A percentile compares a stretch with the other conserved stretches of the same genome.
These are phyloP conservation scores for Ophiostoma triangulosporum DNA, from an alignment of 2,329 filamentous ascomycete genomes.

Conservation along the genomic window DNA sequence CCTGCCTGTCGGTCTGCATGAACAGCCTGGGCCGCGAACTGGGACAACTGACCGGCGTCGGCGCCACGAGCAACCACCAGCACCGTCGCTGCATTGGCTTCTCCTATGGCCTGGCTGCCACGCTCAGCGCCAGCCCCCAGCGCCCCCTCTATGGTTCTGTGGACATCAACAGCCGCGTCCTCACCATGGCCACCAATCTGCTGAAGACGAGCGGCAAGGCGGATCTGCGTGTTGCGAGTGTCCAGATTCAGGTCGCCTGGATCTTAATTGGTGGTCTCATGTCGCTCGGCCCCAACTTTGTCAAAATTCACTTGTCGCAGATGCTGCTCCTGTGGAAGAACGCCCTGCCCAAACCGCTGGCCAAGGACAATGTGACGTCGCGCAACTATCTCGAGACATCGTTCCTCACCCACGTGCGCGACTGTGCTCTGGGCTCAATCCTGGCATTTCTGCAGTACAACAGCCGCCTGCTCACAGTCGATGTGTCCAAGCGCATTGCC, in stretches of 20 bases:
- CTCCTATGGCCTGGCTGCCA: constrained; percentile 79
- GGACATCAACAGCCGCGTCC: constrained; percentile 82
- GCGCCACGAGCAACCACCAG: constrained; percentile 48
- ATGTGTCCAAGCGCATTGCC: constrained; percentile 85
- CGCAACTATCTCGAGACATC: constrained; percentile 78
- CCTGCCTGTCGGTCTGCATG: constrained; percentile 89
- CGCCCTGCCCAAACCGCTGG: constrained; percentile 83
- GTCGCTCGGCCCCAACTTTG: constrained; percentile 93
- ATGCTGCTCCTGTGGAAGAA: constrained; percentile 94
- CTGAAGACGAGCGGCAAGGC: constrained; percentile 87
- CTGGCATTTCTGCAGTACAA: constrained; percentile 91
- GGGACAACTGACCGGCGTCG: constrained; percentile 56
- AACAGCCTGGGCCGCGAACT: constrained; percentile 86
- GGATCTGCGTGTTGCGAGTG: constrained; percentile 79
- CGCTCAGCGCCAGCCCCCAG: constrained; percentile 75
- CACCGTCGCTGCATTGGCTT: constrained; percentile 70
- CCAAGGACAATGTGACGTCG: constrained; percentile 77
- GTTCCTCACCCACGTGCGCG: constrained; percentile 85
- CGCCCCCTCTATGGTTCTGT: constrained; percentile 90
- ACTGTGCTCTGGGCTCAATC: constrained; percentile 85
- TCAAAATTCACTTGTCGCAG: constrained; percentile 95
- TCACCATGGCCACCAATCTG: constrained; percentile 81
- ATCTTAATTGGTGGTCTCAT: constrained; percentile 92
- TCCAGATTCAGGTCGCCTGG: constrained; percentile 96
- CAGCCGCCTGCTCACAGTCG: constrained; percentile 75